These are phyloP conservation scores for Apiospora marii DNA, from an alignment of 2,329 filamentous ascomycete genomes.

Conservation along the genomic window DNA sequence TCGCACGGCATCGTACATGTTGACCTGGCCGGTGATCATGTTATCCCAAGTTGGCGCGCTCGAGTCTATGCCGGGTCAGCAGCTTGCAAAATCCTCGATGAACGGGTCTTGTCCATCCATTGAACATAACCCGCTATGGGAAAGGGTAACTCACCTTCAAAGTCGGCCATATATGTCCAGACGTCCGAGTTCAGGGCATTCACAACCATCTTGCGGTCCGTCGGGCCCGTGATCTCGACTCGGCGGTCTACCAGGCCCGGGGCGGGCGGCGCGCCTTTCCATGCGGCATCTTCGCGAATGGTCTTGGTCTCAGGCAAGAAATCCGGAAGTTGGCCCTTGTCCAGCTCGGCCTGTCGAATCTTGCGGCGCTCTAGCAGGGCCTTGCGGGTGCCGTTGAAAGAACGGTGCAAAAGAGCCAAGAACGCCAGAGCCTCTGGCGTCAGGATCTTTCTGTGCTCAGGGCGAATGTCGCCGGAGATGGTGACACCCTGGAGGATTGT, in stretches of 20 bases:
- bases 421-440: conserved; percentile 91
- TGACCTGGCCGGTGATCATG: conserved; percentile 98
- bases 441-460: conserved; percentile 87
- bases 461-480: conserved; percentile 80
- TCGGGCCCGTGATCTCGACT: conserved; percentile 96
- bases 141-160: conserved; percentile 74
- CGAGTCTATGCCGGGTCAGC: conserved; percentile 69
- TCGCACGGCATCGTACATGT: conserved; percentile 95
- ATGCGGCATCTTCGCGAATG: conserved; percentile 92
- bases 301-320: conserved; percentile 96
- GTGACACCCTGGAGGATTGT: conserved; percentile 86
- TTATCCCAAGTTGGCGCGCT: conserved; percentile 98
- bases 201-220: conserved; percentile 98
- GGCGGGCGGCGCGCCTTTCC: conserved; percentile 90
- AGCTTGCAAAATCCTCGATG: conserved; percentile 15
- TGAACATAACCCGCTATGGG: neutral
- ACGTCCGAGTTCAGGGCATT: conserved; percentile 96
- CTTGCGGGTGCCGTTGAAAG: conserved; percentile 92
- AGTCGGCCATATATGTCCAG: conserved; percentile 99
- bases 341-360: conserved; percentile 88
- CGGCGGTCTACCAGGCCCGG: conserved; percentile 92
- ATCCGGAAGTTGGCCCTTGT: conserved; percentile 87
- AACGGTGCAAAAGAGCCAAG: conserved; percentile 91
- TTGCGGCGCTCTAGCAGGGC: conserved; percentile 85
- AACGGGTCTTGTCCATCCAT: neutral